Conservation (phyloP, 2,329 filamentous ascomycete species). For the Verticillium dahliae region DNA sequence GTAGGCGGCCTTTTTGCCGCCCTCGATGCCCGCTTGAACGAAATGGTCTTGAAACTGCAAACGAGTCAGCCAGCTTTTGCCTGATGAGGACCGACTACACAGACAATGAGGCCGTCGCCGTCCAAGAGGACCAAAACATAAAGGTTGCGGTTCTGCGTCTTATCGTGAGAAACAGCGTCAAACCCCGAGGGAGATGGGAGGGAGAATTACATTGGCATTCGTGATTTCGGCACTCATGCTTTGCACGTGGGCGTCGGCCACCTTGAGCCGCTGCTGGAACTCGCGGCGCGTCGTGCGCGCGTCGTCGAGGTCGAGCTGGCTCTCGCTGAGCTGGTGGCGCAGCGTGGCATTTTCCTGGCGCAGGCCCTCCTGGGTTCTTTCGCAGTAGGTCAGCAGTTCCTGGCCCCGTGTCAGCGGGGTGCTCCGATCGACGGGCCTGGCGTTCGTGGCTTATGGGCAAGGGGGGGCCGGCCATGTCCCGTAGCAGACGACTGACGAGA, state of each 20-base stretch:
- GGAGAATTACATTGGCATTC: background rate
- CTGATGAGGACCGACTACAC: slow-evolving; percentile 9
- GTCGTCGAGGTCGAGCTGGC: slow-evolving; percentile 43
- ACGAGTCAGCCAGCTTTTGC: slow-evolving; percentile 2
- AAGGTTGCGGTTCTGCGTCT: slow-evolving; percentile 42
- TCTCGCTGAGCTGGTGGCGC: slow-evolving; percentile 31
- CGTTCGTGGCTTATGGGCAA: no score
- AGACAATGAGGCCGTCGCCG: slow-evolving; percentile 54
- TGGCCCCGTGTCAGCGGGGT: slow-evolving; percentile 12
- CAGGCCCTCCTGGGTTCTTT: slow-evolving; percentile 35
- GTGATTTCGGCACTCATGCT: background rate
- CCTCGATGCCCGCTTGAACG: slow-evolving; percentile 47
- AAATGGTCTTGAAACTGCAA: slow-evolving; percentile 50
- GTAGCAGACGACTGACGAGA: no score
- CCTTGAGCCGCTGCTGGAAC: slow-evolving; percentile 38
- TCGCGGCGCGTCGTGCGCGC: slow-evolving; percentile 41
- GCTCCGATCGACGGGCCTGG: no score
- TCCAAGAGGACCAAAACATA: slow-evolving; percentile 58
- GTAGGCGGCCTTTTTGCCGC: slow-evolving; percentile 45
- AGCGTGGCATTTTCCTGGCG: slow-evolving; percentile 37
- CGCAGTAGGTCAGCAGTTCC: slow-evolving; percentile 41
- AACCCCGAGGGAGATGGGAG: no score
- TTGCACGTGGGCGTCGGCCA: slow-evolving; percentile 22
- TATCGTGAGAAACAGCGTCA: slow-evolving; percentile 33
- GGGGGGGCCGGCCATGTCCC: no score